Evolutionary conservation across 805 yeast species (phyloP), one percentile per base, ranked within the genome.

Genomic region (Wickerhamia fluorescens): DNA sequence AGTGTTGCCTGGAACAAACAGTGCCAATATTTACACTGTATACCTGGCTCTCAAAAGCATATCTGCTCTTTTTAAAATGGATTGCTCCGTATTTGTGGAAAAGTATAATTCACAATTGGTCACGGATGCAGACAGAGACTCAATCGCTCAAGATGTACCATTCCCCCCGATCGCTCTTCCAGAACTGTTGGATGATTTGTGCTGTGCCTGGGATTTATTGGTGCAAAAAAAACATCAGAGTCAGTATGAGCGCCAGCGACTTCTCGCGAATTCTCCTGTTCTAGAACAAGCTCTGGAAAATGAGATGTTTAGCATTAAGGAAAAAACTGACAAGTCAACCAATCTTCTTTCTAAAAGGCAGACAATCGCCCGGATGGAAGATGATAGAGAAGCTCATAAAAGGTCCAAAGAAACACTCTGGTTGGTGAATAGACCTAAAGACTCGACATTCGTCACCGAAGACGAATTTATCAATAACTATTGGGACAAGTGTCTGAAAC

Each of bases 371-470:
- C 61, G 97, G 35, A 86, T 89, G 78, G 96, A 89, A 49, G 88
- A 80, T 37, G 97, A 89, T 50, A 64, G 98, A 41, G 98, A 89
- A 50, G 64, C 95, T 25, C 87, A 85, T 46, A 89, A 89, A 49
- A 69, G 83, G 39, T 71, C 81, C 9, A 86, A 88, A 42, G 96
- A 89, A 45, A 73, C 69, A 7, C 62, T 76, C 14, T 86, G 96
- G 95, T 68, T 77, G 7, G 75, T 80, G 1, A 66, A 64, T 18
- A 54, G 83, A 34, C 61, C 68, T 1, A 51, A 52, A 9, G 63
- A 53, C 2, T 28, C 53, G 4, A 49, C 30, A 25, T 44, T 37
- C 19, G 65, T 54, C 36, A 63, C 56, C 4, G 71, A 56, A 41
- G 60, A 47, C 23, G 66, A 47, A 41, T 58, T 38, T 31, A 31